Conservation (phyloP, 2,329 filamentous ascomycete genomes). For the Endoconidiophora laricicola region DNA sequence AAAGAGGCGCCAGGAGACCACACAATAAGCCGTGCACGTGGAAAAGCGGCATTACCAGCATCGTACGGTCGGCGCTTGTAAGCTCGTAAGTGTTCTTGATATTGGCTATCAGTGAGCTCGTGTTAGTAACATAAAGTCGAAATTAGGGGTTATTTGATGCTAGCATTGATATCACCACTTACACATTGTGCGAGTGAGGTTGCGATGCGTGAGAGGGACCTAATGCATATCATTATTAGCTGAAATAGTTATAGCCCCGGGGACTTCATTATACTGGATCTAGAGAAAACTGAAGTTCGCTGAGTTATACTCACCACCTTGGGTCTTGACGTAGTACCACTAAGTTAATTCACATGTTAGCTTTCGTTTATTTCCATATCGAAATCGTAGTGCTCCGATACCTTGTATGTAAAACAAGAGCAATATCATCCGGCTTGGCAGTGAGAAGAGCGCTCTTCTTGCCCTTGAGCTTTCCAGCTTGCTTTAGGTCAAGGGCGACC, state of each 20-base stretch:
- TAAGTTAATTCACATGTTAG: constrained; percentile 14
- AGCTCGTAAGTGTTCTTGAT: constrained; percentile 65
- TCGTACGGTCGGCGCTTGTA: constrained; percentile 53
- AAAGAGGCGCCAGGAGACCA: constrained; percentile 61
- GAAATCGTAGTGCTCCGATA: constrained; percentile 12
- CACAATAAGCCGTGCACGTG: constrained; percentile 81
- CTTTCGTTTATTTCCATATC: neutral
- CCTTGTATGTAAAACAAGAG: constrained; percentile 66
- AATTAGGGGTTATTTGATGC: too few relatives aligned
- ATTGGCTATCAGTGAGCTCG: constrained; percentile 34
- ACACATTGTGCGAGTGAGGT: constrained; percentile 68
- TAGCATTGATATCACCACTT: constrained; percentile 17
- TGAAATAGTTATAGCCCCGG: neutral
- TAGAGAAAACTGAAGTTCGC: neutral
- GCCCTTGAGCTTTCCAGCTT: constrained; percentile 46
- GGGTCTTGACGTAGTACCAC: constrained; percentile 68
- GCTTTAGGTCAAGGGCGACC: constrained; percentile 63
- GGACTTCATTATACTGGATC: neutral
- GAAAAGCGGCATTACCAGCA: constrained; percentile 83
- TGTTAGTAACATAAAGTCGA: neutral
- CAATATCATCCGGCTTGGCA: constrained; percentile 59
- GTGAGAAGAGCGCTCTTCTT: constrained; percentile 25
- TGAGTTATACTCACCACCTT: constrained; percentile 46
- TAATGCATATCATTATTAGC: constrained; percentile 18
- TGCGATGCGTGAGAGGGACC: constrained; percentile 65